Percentiles rank a stretch among this genome's conserved stretches.
Evolutionary conservation across 164 flowering plant species (phyloP).

Genomic region (Kingdonia uniflora): DNA sequence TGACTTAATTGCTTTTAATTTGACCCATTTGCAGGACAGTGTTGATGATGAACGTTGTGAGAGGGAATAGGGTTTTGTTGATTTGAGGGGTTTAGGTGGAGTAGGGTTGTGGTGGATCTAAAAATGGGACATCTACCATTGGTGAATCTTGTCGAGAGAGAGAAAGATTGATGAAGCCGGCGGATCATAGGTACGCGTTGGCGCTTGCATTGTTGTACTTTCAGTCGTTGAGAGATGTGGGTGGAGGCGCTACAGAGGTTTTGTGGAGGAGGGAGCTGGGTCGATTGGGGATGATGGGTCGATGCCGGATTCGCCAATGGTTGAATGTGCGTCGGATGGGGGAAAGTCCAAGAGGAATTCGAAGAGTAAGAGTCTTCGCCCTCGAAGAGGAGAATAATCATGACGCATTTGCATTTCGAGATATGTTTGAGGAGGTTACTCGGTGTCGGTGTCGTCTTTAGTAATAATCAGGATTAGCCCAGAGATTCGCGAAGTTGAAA

Average conservation of each 20-base stretch:
- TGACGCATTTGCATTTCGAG: too few species aligned
- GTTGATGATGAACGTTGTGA: too few species aligned
- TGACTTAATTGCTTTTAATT: too few species aligned
- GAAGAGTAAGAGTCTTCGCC: too few species aligned
- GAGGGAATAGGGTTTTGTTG: slow-evolving; percentile 11
- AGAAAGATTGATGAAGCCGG: slow-evolving; percentile 53
- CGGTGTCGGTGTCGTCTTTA: too few species aligned
- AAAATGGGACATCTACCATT: slow-evolving; percentile 58
- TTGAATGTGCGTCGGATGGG: slow-evolving; percentile 57
- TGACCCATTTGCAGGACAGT: too few species aligned
- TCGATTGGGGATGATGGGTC: slow-evolving; percentile 22
- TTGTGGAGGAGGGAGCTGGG: slow-evolving; percentile 69
- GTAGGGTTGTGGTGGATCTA: slow-evolving; percentile 88
- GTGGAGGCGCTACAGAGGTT: slow-evolving; percentile 58
- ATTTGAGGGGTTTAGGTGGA: background rate
- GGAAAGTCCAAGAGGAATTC: slow-evolving; percentile 23
- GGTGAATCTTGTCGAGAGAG: slow-evolving; percentile 77
- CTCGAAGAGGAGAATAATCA: too few species aligned
- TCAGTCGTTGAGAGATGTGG: slow-evolving; percentile 45
- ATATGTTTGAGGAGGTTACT: too few species aligned
- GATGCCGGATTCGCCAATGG: slow-evolving; percentile 59
- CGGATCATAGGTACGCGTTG: slow-evolving; percentile 57
- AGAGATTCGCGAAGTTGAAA: too few species aligned
- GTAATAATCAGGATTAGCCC: too few species aligned
- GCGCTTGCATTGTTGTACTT: slow-evolving; percentile 82